Base-by-base conservation (phyloP, 164 flowering plant species). In the Annona cherimola region DNA sequence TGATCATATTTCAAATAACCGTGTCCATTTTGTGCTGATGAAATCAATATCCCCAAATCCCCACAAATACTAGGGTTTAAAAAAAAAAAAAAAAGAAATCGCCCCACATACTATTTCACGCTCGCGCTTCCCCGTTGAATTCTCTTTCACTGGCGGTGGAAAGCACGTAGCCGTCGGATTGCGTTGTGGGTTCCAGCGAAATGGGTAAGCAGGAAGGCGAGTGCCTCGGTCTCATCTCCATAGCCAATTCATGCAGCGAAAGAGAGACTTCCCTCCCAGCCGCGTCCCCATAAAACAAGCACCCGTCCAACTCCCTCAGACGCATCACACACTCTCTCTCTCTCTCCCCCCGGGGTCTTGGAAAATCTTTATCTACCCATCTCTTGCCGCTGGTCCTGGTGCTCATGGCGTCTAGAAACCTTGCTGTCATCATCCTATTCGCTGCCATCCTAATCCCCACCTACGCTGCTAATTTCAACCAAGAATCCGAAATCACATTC, bases 401-500 rank as follows among this genome's bases (percentile, higher is more conserved):
- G 9, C 26, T 7, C 26, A 62, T 62, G 65, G 65, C 65, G n/a
- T 35, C 67, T 64, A 8, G 4, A 40, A 40, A 19, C 11, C 41
- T 68, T 68, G 16, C 6, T 19, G 41, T 44, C 18, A 42, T 46
- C 16, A 19, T 3, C 12, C 64, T 61, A 43, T 35, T 60, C 46
- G 69, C 54, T 41, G 42, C 57, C 60, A 59, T 18, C 45, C 41
- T 61, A 59, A 43, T 61, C 61, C 61, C 45, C 68, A 61, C 67
- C 6, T 73, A 9, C 45, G 71, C 71, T 61, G 71, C 61, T 62
- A 71, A 71, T 71, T 66, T 75, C 50, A 9, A 75, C 50, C 73
- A 75, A 70, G 71, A 75, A n/a, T 44, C 71, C 44, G 64, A 76
- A 3, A 46, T 71, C 11, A 77, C 73, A 4, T 83, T 75, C 72